Conservation (phyloP, 2,329 filamentous ascomycete genomes). For the Exophiala phaeomuriformis region DNA sequence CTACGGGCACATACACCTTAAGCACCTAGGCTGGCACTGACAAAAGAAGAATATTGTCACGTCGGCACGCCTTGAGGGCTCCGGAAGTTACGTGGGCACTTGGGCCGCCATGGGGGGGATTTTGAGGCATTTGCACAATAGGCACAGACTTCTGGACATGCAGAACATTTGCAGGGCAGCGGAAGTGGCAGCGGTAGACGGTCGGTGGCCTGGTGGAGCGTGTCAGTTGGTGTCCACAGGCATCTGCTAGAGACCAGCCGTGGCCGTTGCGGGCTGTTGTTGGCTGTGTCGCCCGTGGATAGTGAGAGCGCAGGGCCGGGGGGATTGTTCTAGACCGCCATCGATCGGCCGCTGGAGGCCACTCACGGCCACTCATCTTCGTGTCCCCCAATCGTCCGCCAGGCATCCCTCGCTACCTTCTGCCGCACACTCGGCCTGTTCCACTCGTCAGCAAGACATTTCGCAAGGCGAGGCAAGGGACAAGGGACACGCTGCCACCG, state of each 20-base stretch:
- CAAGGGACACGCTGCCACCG: no score
- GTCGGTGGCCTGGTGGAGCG: conserved; percentile 3
- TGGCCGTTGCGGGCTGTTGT: no score
- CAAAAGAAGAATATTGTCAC: not conserved
- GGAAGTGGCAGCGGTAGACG: no score
- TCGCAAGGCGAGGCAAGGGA: not conserved
- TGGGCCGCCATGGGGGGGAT: not conserved
- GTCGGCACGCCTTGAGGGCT: conserved; percentile 2
- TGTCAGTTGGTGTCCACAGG: not conserved
- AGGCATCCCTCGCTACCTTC: conserved; percentile 1
- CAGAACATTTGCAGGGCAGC: conserved; percentile 5
- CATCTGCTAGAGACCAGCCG: no score
- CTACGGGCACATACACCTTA: not conserved
- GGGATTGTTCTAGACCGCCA: conserved; percentile 16
- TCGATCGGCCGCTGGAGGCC: conserved; percentile 9
- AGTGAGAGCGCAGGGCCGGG: not conserved
- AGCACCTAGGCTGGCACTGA: not conserved
- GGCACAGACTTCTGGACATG: conserved; percentile 12
- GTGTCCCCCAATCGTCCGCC: not conserved
- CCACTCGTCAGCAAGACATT: not conserved
- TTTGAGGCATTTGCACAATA: conserved; percentile 3
- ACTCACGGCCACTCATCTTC: not conserved
- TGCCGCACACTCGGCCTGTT: not conserved
- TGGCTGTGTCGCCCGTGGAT: no score
- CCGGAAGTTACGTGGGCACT: conserved; percentile 8